A percentile compares a stretch with the other conserved stretches of the same genome.
Conservation (phyloP, 495 filamentous ascomycete species). For the Tirmania nivea region DNA sequence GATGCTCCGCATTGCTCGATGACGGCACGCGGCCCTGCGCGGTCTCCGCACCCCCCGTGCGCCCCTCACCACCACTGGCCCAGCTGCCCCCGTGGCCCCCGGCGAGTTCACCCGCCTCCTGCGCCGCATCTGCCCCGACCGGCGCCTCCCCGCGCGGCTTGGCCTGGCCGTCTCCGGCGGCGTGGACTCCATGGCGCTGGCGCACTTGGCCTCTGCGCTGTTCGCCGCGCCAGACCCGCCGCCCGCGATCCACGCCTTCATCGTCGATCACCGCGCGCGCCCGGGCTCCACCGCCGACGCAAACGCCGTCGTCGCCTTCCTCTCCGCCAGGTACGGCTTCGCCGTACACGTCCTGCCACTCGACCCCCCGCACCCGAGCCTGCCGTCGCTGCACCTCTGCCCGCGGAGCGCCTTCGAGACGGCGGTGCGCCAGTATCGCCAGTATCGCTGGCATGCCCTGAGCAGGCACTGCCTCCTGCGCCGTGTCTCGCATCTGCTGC, state of each 20-base stretch:
- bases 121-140: too few species aligned
- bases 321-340: slow-evolving; percentile 20
- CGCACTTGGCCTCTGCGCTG: slow-evolving; percentile 40
- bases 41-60: too few species aligned
- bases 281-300: slow-evolving; percentile 49
- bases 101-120: too few species aligned
- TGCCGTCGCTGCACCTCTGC: slow-evolving; percentile 10
- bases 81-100: too few species aligned
- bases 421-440: slow-evolving; percentile 34
- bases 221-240: slow-evolving; percentile 10
- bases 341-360: slow-evolving; percentile 8
- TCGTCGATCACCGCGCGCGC: slow-evolving; percentile 62
- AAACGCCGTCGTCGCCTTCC: slow-evolving; percentile 29
- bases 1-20: too few species aligned
- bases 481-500: slow-evolving; percentile 28
- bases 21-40: too few species aligned
- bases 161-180: slow-evolving; percentile 80
- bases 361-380: slow-evolving; percentile 18
- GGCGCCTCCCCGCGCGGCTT: slow-evolving; percentile 16
- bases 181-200: slow-evolving; percentile 89
- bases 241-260: slow-evolving; percentile 35
- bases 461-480: slow-evolving; percentile 38
- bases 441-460: slow-evolving; percentile 46
- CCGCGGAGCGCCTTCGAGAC: slow-evolving; percentile 44
- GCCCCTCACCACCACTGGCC: too few species aligned